Evolutionary conservation across 177 flowering plant species (phyloP).

Genomic region (Tripterygium wilfordii): DNA sequence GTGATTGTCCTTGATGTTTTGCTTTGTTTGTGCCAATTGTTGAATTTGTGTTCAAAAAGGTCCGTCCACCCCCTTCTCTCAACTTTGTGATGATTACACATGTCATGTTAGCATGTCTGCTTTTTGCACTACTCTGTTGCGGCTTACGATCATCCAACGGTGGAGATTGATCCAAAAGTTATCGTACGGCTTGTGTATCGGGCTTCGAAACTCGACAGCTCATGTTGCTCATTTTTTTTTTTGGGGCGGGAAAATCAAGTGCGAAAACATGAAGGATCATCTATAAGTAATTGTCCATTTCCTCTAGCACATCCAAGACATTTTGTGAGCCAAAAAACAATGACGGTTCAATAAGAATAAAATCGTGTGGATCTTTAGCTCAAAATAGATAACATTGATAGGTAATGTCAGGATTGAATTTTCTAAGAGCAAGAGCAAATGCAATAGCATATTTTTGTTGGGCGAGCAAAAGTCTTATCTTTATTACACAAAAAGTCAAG

Average conservation of each 20-base stretch:
- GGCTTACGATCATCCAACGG: constrained; percentile 9
- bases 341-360: no score
- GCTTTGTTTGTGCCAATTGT: neutral
- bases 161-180: neutral
- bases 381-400: no score
- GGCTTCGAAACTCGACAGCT: constrained; percentile 10
- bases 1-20: no score
- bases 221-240: neutral
- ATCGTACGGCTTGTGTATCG: constrained; percentile 8
- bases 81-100: constrained; percentile 26
- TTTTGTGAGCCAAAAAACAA: neutral
- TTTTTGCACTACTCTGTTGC: no score
- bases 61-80: constrained; percentile 9
- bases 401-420: no score
- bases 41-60: constrained; percentile 13
- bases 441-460: no score
- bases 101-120: constrained; percentile 11
- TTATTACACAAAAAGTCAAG: no score
- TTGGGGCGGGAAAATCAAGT: constrained; percentile 22
- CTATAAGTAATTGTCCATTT: neutral
- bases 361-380: no score
- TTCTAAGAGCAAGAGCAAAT: no score
- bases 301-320: neutral
- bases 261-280: neutral
- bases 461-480: no score